Evolutionary conservation across 1,284 basidiomycete genomes (phyloP).

Genomic region (Cutaneotrichosporon mucoides): DNA sequence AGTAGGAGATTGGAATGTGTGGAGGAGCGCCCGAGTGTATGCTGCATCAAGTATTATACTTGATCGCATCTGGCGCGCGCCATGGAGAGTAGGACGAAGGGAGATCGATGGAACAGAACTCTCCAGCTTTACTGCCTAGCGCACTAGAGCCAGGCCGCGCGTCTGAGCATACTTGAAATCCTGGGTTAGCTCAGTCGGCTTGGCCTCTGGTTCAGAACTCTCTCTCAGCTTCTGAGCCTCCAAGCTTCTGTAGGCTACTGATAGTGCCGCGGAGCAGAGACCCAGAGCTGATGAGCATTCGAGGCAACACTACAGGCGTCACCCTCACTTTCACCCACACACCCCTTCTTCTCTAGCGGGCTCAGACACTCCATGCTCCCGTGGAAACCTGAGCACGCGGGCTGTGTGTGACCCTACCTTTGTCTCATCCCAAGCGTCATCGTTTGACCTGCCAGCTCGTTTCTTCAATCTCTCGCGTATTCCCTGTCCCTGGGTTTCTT

Average conservation of each 20-base stretch:
- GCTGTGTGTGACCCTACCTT: not conserved
- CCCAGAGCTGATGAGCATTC: not conserved
- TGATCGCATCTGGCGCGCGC: not conserved
- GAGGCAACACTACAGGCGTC: not conserved
- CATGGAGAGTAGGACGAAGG: not conserved
- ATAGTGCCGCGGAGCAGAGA: not conserved
- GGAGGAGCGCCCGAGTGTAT: not conserved
- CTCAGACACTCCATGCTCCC: not conserved
- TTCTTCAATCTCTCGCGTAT: slow-evolving; percentile 4
- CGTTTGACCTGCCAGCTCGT: slow-evolving; percentile 3
- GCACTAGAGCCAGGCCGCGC: not conserved
- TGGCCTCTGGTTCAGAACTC: no score
- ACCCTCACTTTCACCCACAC: not conserved
- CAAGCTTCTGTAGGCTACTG: no score
- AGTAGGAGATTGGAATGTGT: not conserved
- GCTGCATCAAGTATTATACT: not conserved
- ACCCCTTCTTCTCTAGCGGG: not conserved
- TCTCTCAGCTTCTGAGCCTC: no score
- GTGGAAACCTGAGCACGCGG: slow-evolving; percentile 4
- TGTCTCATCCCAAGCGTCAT: slow-evolving; percentile 7
- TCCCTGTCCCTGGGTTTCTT: slow-evolving; percentile 4
- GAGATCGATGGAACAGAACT: no score
- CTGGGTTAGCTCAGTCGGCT: no score
- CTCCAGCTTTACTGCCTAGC: no score
- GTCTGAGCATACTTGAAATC: not conserved